phyloP scores from a whole-genome alignment of 1,139 yeast species.

The Blastobotrys ciferrii region DNA sequence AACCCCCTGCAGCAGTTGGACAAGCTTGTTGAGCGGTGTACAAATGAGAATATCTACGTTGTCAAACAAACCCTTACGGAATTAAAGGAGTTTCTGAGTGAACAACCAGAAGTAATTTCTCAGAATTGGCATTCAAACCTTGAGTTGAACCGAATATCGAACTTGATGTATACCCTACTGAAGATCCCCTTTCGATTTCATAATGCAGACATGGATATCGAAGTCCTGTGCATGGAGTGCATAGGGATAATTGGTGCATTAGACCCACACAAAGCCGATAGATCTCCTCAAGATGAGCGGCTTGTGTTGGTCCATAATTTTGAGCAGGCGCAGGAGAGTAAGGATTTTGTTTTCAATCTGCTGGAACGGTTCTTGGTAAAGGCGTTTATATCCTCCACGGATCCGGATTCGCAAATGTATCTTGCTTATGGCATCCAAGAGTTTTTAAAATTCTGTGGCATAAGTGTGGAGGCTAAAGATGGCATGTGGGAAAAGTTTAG shows the following conservation, averaged over 20 bases:
- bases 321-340: conserved; percentile 59
- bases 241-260: conserved; percentile 76
- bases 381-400: conserved; percentile 84
- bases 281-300: conserved; percentile 45
- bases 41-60: conserved; percentile 70
- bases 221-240: conserved; percentile 62
- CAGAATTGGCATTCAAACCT: conserved; percentile 26
- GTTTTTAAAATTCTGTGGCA: conserved; percentile 62
- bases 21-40: conserved; percentile 46
- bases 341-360: conserved; percentile 62
- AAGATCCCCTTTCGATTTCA: conserved; percentile 55
- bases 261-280: conserved; percentile 61
- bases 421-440: conserved; percentile 91
- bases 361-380: conserved; percentile 70
- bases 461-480: conserved; percentile 37
- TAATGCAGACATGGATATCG: conserved; percentile 47
- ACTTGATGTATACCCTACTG: conserved; percentile 54
- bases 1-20: conserved; percentile 15
- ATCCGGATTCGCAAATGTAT: conserved; percentile 80
- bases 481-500: conserved; percentile 61
- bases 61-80: conserved; percentile 77
- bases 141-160: conserved; percentile 41
- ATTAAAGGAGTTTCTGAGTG: conserved; percentile 50
- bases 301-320: conserved; percentile 59
- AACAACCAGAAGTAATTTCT: conserved; percentile 51